Base-by-base conservation (phyloP, 257 asterid species). In the Buddleja alternifolia region DNA sequence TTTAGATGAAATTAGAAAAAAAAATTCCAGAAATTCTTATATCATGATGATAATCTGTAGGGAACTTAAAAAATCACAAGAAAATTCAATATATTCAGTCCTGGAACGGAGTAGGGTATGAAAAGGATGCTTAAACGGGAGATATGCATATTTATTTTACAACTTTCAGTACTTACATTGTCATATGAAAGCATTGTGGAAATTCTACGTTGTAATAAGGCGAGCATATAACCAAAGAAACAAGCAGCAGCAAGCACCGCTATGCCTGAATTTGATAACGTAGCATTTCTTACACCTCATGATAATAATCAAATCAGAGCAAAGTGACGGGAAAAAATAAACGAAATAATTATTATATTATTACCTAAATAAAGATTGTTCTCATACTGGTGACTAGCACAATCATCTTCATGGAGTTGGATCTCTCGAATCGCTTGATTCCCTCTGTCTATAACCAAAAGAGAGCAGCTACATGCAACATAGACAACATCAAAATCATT, bases 361-460 rank as follows among this genome's bases (percentile, higher is more conserved):
- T 42, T 69, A 90, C 99, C 99, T 78, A 88, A 72, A 54, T 83
- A 82, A 59, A 88, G 85, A 79, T 81, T 90, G 66, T 46, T 77
- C 11, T 87, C 95, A 12, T 79, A 73, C 17, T 80, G 78, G 20
- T 78, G 81, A 52, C 55, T 3, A 9, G 95, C 76, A 74, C 99
- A 93, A 75, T 93, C 97, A 19, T 84, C 88, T 50, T 90, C 89
- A 0, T 73, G 92, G 67, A 93, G 95, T 46, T 77, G 95, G 61
- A 93, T 90, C 85, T 93, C 97, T 10, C 99, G 88, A 67, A 93
- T 93, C 1, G 99, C 99, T 68, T 83, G 93, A 74, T 85, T 83
- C 63, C 99, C 99, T 74, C 99, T 76, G 76, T 93, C 99, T 14
- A 93, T 73, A 11, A 93, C 87, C 82, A 93, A 59, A 37, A 93